Conservation (phyloP, 352 stramenopile species). For the Aphanomyces stellatus region DNA sequence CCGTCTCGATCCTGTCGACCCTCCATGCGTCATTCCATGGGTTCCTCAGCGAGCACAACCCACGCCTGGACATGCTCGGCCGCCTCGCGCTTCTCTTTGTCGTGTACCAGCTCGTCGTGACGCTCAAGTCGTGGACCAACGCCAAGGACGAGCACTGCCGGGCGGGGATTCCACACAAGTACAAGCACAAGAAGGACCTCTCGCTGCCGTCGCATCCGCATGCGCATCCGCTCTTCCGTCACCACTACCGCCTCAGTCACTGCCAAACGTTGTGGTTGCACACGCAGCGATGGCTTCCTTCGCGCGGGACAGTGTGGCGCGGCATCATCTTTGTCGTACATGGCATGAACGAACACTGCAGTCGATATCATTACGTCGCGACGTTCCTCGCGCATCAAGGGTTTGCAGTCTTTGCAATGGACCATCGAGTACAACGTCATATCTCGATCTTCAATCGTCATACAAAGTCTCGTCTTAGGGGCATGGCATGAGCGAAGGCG, state of each 20-base stretch:
- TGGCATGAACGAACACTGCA: constrained; percentile 42
- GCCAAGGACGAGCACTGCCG: background rate
- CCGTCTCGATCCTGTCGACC: background rate
- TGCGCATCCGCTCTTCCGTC: constrained; percentile 1
- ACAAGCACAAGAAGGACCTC: background rate
- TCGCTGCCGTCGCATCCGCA: background rate
- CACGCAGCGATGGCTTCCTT: constrained; percentile 38
- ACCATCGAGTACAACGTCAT: constrained; percentile 27
- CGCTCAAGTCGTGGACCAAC: background rate
- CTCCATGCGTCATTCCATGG: background rate
- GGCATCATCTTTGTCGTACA: constrained; percentile 49
- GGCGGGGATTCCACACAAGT: background rate
- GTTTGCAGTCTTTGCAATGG: constrained; percentile 46
- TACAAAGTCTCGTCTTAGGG: constrained; percentile 24
- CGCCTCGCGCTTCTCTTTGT: constrained; percentile 9
- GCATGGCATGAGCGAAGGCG: constrained; percentile 47
- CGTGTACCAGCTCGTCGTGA: background rate
- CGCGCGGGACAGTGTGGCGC: constrained; percentile 18
- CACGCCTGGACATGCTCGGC: constrained; percentile 4
- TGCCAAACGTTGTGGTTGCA: constrained; percentile 31
- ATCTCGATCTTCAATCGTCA: background rate
- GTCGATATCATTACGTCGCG: constrained; percentile 43
- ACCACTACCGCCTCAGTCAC: background rate
- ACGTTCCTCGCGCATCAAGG: constrained; percentile 27
- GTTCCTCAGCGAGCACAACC: background rate